Evolutionary conservation across 768 basidiomycete genomes (phyloP), one percentile per base, ranked within the genome.

Genomic region (Hygrocybe coccinea): DNA sequence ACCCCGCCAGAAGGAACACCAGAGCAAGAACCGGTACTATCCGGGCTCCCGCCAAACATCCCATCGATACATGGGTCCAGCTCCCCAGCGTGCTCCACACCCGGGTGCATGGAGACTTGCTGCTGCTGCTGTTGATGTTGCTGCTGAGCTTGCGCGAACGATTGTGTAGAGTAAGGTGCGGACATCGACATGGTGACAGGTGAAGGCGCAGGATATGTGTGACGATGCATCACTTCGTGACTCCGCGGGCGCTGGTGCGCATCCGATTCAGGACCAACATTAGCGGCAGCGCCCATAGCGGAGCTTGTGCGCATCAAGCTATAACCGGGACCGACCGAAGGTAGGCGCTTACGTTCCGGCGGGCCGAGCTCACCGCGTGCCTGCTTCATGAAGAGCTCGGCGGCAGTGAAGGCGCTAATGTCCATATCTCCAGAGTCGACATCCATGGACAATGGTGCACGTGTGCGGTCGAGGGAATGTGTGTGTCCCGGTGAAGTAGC

Each of bases 341-440:
- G 4, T 29, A 4, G 29, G 8, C 29, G 29, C 29, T 11, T 19
- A n/a, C n/a, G n/a, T n/a, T n/a, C n/a, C n/a, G n/a, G n/a, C 17
- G 69, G 67, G 7, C 72, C 72, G 14, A 78, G 74, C 61, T 85
- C 81, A 12, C 82, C 81, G 50, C 79, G 65, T 38, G 85, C 83
- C 67, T 86, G 85, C 58, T 79, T 75, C 17, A 74, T 59, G 65
- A 86, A 88, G 79, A 86, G 79, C 35, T 87, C 85, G 36, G 83
- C 81, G n/a, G 84, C 82, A 49, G 76, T 80, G 62, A 81, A 43
- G 44, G 29, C 15, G 15, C 33, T 25, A 11, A 36, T 34, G 48
- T 34, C 56, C 43, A 36, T 36, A n/a, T 54, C 58, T 29, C 52
- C 63, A 11, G 33, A 33, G 19, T 35, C 33, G 25, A 11, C 12